These are phyloP conservation scores for Brassica rapa DNA, from an alignment of 345 rosid species.

Conservation along the genomic window DNA sequence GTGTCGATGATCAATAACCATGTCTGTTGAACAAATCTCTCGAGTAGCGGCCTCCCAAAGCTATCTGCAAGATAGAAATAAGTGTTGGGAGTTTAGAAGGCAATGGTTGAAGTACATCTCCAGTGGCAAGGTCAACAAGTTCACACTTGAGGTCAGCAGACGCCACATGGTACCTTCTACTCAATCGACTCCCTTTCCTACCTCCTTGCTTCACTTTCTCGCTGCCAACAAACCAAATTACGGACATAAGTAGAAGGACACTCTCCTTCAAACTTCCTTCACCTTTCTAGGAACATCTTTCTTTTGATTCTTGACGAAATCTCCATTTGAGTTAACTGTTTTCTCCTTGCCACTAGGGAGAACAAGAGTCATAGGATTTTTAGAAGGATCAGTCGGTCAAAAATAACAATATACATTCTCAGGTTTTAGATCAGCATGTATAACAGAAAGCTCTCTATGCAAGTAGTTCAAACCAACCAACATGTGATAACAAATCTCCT, in stretches of 20 bases:
- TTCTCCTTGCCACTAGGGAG: slow-evolving; percentile 57
- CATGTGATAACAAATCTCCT: slow-evolving; percentile 68
- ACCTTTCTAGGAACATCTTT: slow-evolving; percentile 40
- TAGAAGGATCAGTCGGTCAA: slow-evolving; percentile 69
- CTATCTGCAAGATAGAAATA: slow-evolving; percentile 51
- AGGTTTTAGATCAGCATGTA: slow-evolving; percentile 38
- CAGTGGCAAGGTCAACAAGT: slow-evolving; percentile 84
- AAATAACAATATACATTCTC: slow-evolving; percentile 47
- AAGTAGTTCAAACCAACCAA: slow-evolving; percentile 84
- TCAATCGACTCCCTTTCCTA: slow-evolving; percentile 43
- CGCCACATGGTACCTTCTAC: slow-evolving; percentile 50
- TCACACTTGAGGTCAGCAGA: slow-evolving; percentile 67
- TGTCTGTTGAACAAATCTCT: slow-evolving; percentile 74
- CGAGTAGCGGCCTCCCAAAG: slow-evolving; percentile 74
- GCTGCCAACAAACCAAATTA: slow-evolving; percentile 25
- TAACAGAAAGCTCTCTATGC: slow-evolving; percentile 74
- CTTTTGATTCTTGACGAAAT: slow-evolving; percentile 67
- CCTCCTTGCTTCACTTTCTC: slow-evolving; percentile 37
- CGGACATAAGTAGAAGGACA: slow-evolving; percentile 26
- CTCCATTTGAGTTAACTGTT: slow-evolving; percentile 48
- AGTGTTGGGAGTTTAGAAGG: neutral
- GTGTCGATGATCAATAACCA: slow-evolving; percentile 70
- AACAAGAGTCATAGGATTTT: slow-evolving; percentile 65
- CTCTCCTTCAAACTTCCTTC: slow-evolving; percentile 1
- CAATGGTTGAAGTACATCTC: slow-evolving; percentile 50